Base-by-base conservation (phyloP, 2,329 filamentous ascomycete species). In the Phialemonium atrogriseum region DNA sequence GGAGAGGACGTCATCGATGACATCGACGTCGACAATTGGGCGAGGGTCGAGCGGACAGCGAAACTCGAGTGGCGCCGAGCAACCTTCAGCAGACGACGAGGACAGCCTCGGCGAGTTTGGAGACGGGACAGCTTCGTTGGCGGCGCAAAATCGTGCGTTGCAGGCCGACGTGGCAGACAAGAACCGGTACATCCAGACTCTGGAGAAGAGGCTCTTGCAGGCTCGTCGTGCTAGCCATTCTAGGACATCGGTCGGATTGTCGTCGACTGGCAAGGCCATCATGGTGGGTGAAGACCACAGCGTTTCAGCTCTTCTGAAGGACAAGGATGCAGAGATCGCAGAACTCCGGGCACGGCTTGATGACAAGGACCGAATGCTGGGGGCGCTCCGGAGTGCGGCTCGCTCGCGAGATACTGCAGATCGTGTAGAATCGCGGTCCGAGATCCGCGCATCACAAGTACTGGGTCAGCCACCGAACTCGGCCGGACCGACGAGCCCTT, bases 121-220 rank as follows among this genome's bases (percentile, higher is more conserved):
- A 12, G 87, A 95, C 46, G 89, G 88, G 1, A 81, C 73, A 16
- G 91, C 91, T 7, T 85, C 83, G 15, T 60, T 93, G 29, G 65
- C 80, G 25, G 75, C 84, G n/a, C 91, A 95, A 51, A 87, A 95
- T 45, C 77, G 80, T 30, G 84, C 93, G n/a, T 62, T 98, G 28
- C 91, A 94, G 55, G 77, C 87, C n/a, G 91, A 98, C 54, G 71
- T 98, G 27, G 76, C 74, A n/a, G 91, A 98, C 59, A 95, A 94
- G 64, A 96, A 91, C 47, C 82, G 91, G 19, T 98, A 98, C 55
- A 96, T 96, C 45, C 73, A 83, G 17, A 96, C 91, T 0, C 62
- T 98, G 10, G 91, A 98, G 61, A 93, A 93, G 58, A 77, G 91
- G 16, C 66, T 98, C 2, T 66, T 96, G 20, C 91, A 98, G 51